Evolutionary conservation across 441 rosid species (phyloP).

Genomic region (Eutrema salsugineum): DNA sequence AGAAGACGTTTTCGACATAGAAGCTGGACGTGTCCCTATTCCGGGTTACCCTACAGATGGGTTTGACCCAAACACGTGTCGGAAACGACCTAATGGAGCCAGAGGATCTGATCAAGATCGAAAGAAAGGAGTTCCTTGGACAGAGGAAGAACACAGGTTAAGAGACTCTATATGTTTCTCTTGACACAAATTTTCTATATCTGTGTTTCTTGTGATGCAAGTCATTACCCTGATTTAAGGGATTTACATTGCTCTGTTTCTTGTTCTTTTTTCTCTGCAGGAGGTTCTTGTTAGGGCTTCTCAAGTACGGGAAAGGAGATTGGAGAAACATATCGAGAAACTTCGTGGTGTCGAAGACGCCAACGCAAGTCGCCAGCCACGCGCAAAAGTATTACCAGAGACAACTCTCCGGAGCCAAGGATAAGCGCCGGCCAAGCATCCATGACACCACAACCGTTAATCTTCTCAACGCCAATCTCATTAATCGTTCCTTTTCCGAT

Average conservation of each 20-base stretch:
- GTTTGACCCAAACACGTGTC: constrained; percentile 33
- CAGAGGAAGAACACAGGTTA: constrained; percentile 77
- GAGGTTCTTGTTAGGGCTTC: constrained; percentile 61
- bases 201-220: background rate
- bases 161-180: background rate
- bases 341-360: constrained; percentile 58
- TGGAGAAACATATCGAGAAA: constrained; percentile 77
- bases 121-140: constrained; percentile 75
- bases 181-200: background rate
- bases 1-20: constrained; percentile 57
- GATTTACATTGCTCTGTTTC: constrained; percentile 11
- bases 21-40: constrained; percentile 60
- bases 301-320: constrained; percentile 80
- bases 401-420: constrained; percentile 59
- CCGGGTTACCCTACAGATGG: constrained; percentile 48
- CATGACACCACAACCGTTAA: constrained; percentile 62
- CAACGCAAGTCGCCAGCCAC: constrained; percentile 77
- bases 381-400: constrained; percentile 79
- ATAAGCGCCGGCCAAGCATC: constrained; percentile 70
- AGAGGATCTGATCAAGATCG: constrained; percentile 56
- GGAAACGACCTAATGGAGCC: constrained; percentile 51
- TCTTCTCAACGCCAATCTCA: constrained; percentile 34
- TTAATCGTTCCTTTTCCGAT: constrained; percentile 29
- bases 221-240: constrained; percentile 19
- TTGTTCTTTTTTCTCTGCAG: constrained; percentile 31